Percentiles rank a stretch among this genome's conserved stretches.
These are phyloP conservation scores for Yarrowia galli DNA, from an alignment of 1,139 yeast species.

Conservation along the genomic window DNA sequence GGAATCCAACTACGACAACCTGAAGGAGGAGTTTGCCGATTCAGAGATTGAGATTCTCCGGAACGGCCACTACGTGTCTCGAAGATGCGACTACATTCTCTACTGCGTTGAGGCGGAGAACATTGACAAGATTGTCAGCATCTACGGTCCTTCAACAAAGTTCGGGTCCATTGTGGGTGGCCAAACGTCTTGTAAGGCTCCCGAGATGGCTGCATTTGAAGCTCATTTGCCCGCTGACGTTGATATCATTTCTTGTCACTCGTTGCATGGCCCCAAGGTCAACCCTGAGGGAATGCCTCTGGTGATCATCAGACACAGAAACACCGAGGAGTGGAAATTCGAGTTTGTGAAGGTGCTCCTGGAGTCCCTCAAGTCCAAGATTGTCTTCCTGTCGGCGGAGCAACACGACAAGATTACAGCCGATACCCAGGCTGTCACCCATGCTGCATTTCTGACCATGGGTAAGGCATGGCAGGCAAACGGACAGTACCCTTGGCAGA, in stretches of 20 bases:
- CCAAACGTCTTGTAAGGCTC: conserved; percentile 93
- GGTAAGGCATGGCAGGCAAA: conserved; percentile 93
- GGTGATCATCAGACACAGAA: conserved; percentile 80
- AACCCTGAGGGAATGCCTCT: conserved; percentile 91
- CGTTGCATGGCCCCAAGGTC: conserved; percentile 93
- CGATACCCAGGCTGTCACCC: conserved; percentile 98
- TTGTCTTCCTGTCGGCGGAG: conserved; percentile 77
- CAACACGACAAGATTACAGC: conserved; percentile 96
- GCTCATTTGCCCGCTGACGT: conserved; percentile 74
- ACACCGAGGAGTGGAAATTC: conserved; percentile 59
- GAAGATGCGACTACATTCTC: conserved; percentile 79
- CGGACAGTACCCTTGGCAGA: conserved; percentile 92
- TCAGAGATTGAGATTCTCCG: conserved; percentile 62
- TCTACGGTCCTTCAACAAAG: conserved; percentile 88
- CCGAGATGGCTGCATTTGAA: conserved; percentile 89
- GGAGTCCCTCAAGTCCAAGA: conserved; percentile 76
- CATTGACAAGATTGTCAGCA: conserved; percentile 70
- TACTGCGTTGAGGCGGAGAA: conserved; percentile 85
- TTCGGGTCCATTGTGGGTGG: conserved; percentile 95
- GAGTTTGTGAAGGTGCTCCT: conserved; percentile 69
- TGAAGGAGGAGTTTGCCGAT: conserved; percentile 54
- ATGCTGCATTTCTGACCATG: conserved; percentile 96
- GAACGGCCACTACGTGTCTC: conserved; percentile 85
- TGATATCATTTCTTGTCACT: conserved; percentile 85
- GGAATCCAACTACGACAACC: conserved; percentile 65